Evolutionary conservation across 805 yeast genomes (phyloP), one percentile per base, ranked within the genome.

Genomic region (Metschnikowia picachoensis): DNA sequence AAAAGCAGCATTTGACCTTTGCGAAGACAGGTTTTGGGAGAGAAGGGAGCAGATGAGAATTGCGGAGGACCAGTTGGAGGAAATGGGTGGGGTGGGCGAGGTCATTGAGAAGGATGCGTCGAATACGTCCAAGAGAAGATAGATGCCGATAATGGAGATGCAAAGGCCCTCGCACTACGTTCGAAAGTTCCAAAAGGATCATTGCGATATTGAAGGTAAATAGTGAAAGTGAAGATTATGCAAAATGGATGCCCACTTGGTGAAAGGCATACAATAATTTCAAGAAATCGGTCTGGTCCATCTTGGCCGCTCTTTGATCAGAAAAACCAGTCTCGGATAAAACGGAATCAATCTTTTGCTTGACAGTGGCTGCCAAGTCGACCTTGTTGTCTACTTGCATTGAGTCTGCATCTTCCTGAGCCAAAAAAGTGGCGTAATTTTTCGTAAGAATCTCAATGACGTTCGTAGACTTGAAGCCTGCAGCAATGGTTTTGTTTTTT

Each of bases 1-100:
- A 69, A 83, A 85, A 45, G 85, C 87, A 37, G 85, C 97, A 0
- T 92, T 92, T 61, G 97, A 90, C 51, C 68, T 92, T 50, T 85
- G 94, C 64, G 96, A 91, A 66, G 92, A 85, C 55, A 80, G 99
- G 70, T 92, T 96, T 94, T 92, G 98, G 98, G 98, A 92, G 64
- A 85, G 98, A 71, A 82, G 97, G 69, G 98, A 92, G 57, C 92
- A 83, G 58, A 83, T 92, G 20, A 83, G 95, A 62, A 77, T 81
- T 35, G 86, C 87, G 41, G 99, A 92, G 68, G 98, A 92, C 56
- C 80, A 82, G 60, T 68, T 87, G 57, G 97, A 92, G 66, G 96
- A 90, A 57, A 60, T 86, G 64, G 95, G 95, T 40, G 97, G 96
- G 48, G 91, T 89, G 50, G 95, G 87, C 14, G 95, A 87, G 48